Conservation (phyloP, 768 basidiomycete species). For the Paxillus involutus region DNA sequence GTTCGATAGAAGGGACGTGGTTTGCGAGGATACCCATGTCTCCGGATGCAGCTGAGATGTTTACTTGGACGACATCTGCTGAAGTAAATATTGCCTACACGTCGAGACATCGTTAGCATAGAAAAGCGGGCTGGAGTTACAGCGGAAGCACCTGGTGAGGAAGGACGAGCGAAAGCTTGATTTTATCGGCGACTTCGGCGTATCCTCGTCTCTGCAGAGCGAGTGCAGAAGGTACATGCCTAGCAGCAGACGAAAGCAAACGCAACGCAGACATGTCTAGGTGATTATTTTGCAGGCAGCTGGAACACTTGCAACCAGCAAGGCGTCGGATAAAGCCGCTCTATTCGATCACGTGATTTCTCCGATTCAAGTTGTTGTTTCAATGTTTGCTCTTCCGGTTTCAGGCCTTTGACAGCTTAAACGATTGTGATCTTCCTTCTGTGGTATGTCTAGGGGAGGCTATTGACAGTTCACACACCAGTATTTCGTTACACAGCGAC, state of each 20-base stretch:
- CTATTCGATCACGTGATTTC: slow-evolving; percentile 21
- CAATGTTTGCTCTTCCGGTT: no score
- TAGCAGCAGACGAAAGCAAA: slow-evolving; percentile 61
- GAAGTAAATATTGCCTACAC: slow-evolving; percentile 86
- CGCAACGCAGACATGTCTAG: slow-evolving; percentile 73
- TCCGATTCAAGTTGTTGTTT: no score
- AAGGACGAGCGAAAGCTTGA: slow-evolving; percentile 89
- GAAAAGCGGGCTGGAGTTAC: slow-evolving; percentile 1
- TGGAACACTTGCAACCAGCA: background rate
- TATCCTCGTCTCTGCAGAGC: slow-evolving; percentile 75
- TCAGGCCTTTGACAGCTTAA: no score
- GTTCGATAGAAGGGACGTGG: slow-evolving; percentile 97
- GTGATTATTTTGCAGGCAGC: slow-evolving; percentile 7
- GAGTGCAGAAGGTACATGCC: slow-evolving; percentile 54
- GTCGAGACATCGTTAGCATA: slow-evolving; percentile 10
- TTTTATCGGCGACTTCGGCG: slow-evolving; percentile 88
- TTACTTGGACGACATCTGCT: slow-evolving; percentile 92
- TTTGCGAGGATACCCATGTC: slow-evolving; percentile 99
- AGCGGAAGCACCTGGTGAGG: slow-evolving; percentile 82
- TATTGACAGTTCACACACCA: no score
- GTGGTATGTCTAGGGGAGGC: no score
- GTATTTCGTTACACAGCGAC: no score
- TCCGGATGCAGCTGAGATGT: slow-evolving; percentile 89
- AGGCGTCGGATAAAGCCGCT: slow-evolving; percentile 30
- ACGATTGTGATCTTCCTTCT: no score